These are phyloP conservation scores for Talaromyces atroroseus DNA, from an alignment of 2,329 filamentous ascomycete genomes.

Conservation along the genomic window DNA sequence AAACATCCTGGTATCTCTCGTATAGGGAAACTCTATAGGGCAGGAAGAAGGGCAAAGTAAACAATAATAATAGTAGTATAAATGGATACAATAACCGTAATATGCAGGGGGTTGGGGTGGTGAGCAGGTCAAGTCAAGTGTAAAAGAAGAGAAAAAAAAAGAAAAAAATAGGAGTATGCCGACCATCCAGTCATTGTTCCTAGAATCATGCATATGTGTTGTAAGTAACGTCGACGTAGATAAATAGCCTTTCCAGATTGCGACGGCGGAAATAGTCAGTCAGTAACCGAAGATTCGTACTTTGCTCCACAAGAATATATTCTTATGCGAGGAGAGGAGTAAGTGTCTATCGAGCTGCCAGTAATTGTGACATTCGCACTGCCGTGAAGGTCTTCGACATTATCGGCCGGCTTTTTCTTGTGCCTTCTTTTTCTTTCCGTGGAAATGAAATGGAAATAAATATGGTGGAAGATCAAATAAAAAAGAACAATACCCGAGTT, in stretches of 20 bases:
- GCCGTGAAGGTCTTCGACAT: not conserved
- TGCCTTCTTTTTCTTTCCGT: not conserved
- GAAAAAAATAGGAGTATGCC: conserved; percentile 19
- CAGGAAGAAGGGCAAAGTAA: conserved; percentile 21
- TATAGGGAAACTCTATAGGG: conserved; percentile 34
- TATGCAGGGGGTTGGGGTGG: conserved; percentile 21
- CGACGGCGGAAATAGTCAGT: not conserved
- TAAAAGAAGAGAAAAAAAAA: not conserved
- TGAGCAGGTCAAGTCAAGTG: no score
- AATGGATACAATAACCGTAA: conserved; percentile 18
- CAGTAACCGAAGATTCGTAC: not conserved
- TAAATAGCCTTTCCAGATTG: conserved; percentile 1
- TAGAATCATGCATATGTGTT: conserved; percentile 18
- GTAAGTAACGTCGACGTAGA: not conserved
- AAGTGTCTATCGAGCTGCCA: not conserved
- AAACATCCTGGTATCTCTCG: conserved; percentile 37
- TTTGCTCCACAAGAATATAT: not conserved
- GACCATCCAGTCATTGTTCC: conserved; percentile 32
- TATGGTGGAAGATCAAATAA: conserved; percentile 17
- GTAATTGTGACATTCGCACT: not conserved
- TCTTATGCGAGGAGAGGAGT: not conserved
- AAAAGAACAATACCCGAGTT: conserved; percentile 30
- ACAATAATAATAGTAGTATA: conserved; percentile 16
- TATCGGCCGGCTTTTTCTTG: no score
- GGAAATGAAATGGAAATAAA: conserved; percentile 2